Percentiles rank a stretch among this genome's conserved stretches.
Evolutionary conservation across 2,329 filamentous ascomycete species (phyloP).

Genomic region (Allantophomopsis cytisporea): DNA sequence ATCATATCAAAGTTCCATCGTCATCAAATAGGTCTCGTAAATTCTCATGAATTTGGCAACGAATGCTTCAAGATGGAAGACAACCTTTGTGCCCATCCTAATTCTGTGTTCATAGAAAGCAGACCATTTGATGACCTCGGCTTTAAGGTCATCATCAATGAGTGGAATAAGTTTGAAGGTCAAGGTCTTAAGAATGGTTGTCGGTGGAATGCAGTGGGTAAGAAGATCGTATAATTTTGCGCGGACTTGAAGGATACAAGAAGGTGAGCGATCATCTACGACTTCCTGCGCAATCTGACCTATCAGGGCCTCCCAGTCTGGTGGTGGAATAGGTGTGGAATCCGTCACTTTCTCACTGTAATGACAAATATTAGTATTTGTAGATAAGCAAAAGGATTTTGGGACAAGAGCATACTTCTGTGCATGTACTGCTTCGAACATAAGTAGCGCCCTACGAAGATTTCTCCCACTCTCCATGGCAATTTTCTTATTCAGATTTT

Average conservation of each 20-base stretch:
- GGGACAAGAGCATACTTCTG: slow-evolving; percentile 58
- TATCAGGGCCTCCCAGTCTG: slow-evolving; percentile 94
- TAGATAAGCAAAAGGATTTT: too few relatives aligned
- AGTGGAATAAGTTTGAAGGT: slow-evolving; percentile 84
- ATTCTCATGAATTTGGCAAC: slow-evolving; percentile 98
- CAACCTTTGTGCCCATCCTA: slow-evolving; percentile 84
- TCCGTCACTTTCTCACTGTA: slow-evolving; percentile 79
- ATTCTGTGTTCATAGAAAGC: slow-evolving; percentile 96
- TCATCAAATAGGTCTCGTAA: slow-evolving; percentile 83
- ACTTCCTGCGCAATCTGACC: slow-evolving; percentile 85
- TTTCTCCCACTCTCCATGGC: slow-evolving; percentile 87
- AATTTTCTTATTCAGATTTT: slow-evolving; percentile 69
- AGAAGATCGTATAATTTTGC: slow-evolving; percentile 94
- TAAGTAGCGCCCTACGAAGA: slow-evolving; percentile 75
- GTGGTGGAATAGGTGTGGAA: slow-evolving; percentile 77
- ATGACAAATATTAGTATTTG: slow-evolving; percentile 15
- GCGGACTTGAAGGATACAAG: slow-evolving; percentile 74
- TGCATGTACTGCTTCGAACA: slow-evolving; percentile 95
- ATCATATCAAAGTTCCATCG: slow-evolving; percentile 50
- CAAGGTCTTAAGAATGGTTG: slow-evolving; percentile 85
- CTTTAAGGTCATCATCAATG: slow-evolving; percentile 80
- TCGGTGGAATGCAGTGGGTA: slow-evolving; percentile 92
- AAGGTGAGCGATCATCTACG: slow-evolving; percentile 82
- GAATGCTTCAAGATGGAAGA: slow-evolving; percentile 96
- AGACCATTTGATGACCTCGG: slow-evolving; percentile 88